Base-by-base conservation (phyloP, 768 basidiomycete genomes). In the Suillus decipiens region DNA sequence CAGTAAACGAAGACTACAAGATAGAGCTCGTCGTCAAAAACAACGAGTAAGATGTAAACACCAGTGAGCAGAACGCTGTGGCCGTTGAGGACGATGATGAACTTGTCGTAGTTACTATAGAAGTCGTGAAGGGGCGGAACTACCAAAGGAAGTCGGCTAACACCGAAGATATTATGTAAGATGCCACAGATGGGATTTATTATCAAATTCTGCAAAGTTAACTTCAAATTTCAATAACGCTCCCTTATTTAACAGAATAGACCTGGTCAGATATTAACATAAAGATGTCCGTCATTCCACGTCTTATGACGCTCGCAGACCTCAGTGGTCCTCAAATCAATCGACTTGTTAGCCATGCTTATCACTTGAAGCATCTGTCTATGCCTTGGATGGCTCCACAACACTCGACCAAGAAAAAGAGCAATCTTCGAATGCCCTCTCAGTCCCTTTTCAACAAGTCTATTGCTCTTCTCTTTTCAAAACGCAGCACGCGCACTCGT, bases 401-500 rank as follows among this genome's bases (percentile, higher is more conserved):
- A 57, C 63, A 63, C 2, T 50, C 63, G 8, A 67, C 61, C 55
- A 70, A 75, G 69, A 67, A 68, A 73, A 63, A 75, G 70, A 57
- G 73, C 63, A 72, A 72, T 65, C 72, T 88, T 54, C 84, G 82
- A 9, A 79, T 89, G 69, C 89, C 90, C 1, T 84, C 89, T 0
- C 90, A 89, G 74, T 89, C 89, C 2, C 81, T 94, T 5, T 88
- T 87, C 71, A 87, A 85, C 72, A 95, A 96, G 76, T 87, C 92
- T 0, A 83, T 99, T 64, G 96, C 96, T 0, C 78, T 99, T 61
- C 75, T 99, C 43, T 99, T 99, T 76, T 89, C 89, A 2, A 99
- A 99, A 73, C 87, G 96, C 42, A 93, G 91, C 70, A 98, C 96
- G 0, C 86, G 96, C 50, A 99, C 97, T 0, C 86, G 97, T 14